Base-by-base conservation (phyloP, 2,329 filamentous ascomycete genomes). In the Ramularia endophylla region DNA sequence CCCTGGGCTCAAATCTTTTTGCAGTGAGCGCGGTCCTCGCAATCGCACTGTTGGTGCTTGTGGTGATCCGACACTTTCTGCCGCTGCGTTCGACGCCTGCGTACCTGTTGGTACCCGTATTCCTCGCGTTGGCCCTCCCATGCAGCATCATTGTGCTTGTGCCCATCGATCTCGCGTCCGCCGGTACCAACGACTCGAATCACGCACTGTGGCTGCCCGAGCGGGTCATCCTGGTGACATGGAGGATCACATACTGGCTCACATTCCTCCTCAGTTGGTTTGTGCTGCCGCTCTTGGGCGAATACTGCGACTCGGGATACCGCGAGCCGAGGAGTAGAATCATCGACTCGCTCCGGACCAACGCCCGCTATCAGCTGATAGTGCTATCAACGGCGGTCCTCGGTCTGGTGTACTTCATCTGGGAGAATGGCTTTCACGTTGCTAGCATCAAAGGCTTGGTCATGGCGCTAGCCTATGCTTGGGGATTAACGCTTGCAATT, bases 221-320 rank as follows among this genome's bases (percentile, higher is more conserved):
- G 51, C 71, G 81, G 36, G 76, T 89, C 19, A 72, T 95, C 36
- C 72, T 94, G 57, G 87, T 95, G 17, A 83, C 84, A 43, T 98
- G 92, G 92, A 79, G 90, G 60, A 90, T 98, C 51, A 83, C 85
- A 15, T 98, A 98, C 68, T 98, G 92, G 92, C 73, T 98, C 41
- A 97, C 90, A 0, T 98, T 98, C 67, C 80, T 82, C 37, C 69
- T 98, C 58, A 97, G 90, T 41, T 98, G 92, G 92, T 90, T 88
- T 47, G 87, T 98, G 48, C 80, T 98, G 27, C 92, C 92, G 11
- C 78, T 97, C 37, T 79, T 98, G 42, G 92, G 84, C 63, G 90
- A 97, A 65, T 98, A 95, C 65, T 83, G 86, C 65, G 92, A 97
- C 65, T 85, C 90, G 19, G 92, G 92, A 40, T 94, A 95, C 63